phyloP scores from a whole-genome alignment of 345 rosid genomes.

The Salix koriyanagi region DNA sequence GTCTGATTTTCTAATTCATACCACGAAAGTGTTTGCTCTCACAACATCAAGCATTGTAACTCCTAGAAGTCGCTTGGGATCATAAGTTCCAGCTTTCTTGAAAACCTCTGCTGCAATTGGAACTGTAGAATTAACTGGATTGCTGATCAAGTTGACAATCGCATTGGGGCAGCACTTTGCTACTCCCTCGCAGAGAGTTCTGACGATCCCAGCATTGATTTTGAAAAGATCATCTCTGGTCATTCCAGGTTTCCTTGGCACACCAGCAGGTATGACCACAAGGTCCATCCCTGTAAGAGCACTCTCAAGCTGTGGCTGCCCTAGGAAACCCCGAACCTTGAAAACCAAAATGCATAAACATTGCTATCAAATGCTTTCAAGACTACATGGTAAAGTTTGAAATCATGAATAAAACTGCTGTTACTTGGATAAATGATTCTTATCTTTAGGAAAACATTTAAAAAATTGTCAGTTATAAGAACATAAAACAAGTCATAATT shows the following conservation, averaged over 20 bases:
- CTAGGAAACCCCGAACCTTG: constrained; percentile 29
- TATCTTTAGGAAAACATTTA: not conserved
- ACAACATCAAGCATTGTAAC: constrained; percentile 75
- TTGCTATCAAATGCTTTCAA: not conserved
- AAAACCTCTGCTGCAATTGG: constrained; percentile 78
- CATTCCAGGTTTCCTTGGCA: constrained; percentile 76
- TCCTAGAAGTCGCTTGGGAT: constrained; percentile 64
- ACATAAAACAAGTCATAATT: no score
- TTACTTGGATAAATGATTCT: not conserved
- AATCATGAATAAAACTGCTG: not conserved
- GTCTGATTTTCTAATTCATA: not conserved
- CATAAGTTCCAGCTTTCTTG: constrained; percentile 65
- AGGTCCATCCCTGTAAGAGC: constrained; percentile 56
- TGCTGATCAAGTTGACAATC: constrained; percentile 64
- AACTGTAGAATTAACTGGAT: constrained; percentile 78
- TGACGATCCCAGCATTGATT: constrained; percentile 56
- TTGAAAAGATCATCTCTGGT: constrained; percentile 74
- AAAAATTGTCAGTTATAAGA: no score
- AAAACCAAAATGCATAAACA: not conserved
- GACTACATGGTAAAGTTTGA: not conserved
- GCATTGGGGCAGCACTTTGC: constrained; percentile 60
- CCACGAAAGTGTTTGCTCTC: constrained; percentile 61
- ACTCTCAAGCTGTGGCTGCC: constrained; percentile 24
- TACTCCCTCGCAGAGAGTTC: constrained; percentile 46
- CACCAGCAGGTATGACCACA: constrained; percentile 69